Evolutionary conservation across 305 asterid genomes (phyloP).

Genomic region (Fraxinus angustifolia): DNA sequence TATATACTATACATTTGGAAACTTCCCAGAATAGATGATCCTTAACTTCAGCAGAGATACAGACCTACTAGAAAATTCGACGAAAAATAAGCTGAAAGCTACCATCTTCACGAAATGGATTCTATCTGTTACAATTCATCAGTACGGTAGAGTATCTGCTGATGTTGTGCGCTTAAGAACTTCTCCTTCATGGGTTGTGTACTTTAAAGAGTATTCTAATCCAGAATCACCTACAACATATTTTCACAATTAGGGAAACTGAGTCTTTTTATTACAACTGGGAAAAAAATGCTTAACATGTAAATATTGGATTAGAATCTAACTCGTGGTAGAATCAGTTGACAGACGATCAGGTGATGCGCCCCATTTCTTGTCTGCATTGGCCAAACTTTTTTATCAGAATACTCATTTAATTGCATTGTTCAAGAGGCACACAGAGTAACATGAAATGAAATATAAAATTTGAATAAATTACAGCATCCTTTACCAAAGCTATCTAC

Average conservation of each 20-base stretch:
- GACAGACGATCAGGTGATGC: conserved; percentile 36
- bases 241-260: background rate
- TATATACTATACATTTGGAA: background rate
- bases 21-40: background rate
- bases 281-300: background rate
- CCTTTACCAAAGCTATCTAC: background rate
- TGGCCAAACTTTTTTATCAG: background rate
- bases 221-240: conserved; percentile 47
- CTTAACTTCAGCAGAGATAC: conserved; percentile 4
- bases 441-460: background rate
- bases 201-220: conserved; percentile 31
- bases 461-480: background rate
- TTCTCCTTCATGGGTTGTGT: conserved; percentile 32
- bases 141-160: conserved; percentile 10
- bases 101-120: background rate
- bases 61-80: background rate
- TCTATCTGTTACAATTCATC: background rate
- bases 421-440: background rate
- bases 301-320: conserved; percentile 19
- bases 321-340: conserved; percentile 36
- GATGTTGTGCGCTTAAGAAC: conserved; percentile 33
- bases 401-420: background rate
- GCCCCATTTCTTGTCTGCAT: conserved; percentile 32
- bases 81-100: background rate
- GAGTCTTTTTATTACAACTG: background rate